Conservation (phyloP, 768 basidiomycete species). For the Boletus rubescentipes region DNA sequence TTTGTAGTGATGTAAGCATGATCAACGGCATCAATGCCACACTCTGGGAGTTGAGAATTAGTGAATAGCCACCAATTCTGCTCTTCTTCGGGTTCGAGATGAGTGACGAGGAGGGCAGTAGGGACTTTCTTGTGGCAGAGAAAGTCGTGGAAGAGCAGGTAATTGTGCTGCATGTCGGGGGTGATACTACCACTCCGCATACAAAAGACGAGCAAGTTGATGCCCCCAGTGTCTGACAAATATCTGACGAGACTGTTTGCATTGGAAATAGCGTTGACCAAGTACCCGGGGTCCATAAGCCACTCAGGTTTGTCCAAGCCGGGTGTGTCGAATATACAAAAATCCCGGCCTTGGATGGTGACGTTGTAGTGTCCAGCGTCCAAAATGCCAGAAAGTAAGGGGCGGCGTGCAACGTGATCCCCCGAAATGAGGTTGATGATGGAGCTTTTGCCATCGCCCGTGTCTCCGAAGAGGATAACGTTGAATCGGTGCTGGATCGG, state of each 20-base stretch:
- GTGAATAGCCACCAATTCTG: conserved; percentile 6
- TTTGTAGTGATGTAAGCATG: conserved; percentile 36
- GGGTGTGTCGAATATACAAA: neutral
- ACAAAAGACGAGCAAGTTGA: neutral
- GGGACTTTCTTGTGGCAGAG: conserved; percentile 6
- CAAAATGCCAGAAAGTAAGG: too few relatives aligned
- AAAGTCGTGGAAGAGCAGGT: neutral
- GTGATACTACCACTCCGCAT: neutral
- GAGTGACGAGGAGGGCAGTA: conserved; percentile 9
- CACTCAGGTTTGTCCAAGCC: neutral
- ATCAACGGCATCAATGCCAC: conserved; percentile 17
- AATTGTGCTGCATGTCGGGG: neutral
- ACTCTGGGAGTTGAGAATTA: conserved; percentile 11
- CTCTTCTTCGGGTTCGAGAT: too few relatives aligned
- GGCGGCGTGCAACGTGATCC: too few relatives aligned
- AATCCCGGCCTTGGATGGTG: neutral
- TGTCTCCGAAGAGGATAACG: neutral
- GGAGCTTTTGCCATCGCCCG: neutral
- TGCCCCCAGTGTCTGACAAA: neutral
- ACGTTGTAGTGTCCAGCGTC: neutral
- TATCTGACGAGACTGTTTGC: neutral
- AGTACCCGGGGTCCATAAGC: neutral
- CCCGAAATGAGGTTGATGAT: neutral
- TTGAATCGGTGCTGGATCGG: neutral
- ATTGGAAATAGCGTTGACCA: neutral